phyloP scores from a whole-genome alignment of 2,329 filamentous ascomycete genomes.

The Penicillium sp. region DNA sequence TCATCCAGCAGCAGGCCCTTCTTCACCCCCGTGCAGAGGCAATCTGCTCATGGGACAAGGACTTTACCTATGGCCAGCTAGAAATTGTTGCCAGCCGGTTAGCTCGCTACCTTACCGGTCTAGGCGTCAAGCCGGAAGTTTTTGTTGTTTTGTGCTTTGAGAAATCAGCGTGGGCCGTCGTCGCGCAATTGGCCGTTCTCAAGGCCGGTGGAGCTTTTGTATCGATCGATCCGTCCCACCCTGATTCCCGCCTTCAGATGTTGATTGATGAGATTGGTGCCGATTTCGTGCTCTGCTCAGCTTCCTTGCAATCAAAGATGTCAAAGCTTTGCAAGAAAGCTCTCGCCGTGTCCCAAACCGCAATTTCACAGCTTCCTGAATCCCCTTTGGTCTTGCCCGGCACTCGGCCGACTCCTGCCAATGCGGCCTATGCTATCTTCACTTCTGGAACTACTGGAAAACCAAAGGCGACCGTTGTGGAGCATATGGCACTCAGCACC shows the following conservation, averaged over 20 bases:
- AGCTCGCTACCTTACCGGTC: conserved; percentile 35
- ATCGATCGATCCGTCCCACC: conserved; percentile 42
- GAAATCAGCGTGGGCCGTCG: conserved; percentile 45
- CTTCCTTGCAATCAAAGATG: conserved; percentile 29
- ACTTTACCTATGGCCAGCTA: conserved; percentile 39
- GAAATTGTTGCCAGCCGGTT: conserved; percentile 39
- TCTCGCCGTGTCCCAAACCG: conserved; percentile 29
- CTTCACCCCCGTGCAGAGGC: conserved; percentile 27
- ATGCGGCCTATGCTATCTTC: conserved; percentile 61
- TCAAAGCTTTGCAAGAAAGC: conserved; percentile 28
- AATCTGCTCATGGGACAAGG: conserved; percentile 37
- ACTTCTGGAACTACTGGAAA: conserved; percentile 58
- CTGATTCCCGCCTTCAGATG: conserved; percentile 35
- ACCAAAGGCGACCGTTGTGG: conserved; percentile 62
- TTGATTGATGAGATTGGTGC: conserved; percentile 38
- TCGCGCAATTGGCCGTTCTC: conserved; percentile 42
- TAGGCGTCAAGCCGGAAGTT: conserved; percentile 41
- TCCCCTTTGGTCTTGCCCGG: conserved; percentile 17
- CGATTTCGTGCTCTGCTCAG: conserved; percentile 35
- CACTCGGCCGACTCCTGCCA: conserved; percentile 20
- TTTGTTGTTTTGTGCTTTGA: conserved; percentile 45
- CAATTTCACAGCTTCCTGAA: conserved; percentile 28
- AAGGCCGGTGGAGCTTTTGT: conserved; percentile 46
- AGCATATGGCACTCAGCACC: conserved; percentile 59
- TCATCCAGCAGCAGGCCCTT: conserved; percentile 35